Base-by-base conservation (phyloP, 768 basidiomycete species). In the Tylopilus rubrobrunneus region DNA sequence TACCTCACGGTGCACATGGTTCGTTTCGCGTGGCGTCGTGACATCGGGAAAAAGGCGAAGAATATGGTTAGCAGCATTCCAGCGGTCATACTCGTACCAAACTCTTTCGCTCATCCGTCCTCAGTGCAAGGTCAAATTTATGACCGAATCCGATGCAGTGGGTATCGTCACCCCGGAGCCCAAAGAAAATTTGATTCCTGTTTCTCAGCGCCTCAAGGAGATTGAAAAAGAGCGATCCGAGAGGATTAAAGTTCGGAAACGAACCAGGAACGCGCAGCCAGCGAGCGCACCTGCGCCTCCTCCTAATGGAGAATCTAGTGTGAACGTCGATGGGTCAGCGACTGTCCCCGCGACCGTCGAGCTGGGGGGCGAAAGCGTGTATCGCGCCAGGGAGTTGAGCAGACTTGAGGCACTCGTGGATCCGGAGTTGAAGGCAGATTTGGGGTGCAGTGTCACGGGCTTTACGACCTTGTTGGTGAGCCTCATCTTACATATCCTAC, bases 1-100 rank as follows among this genome's bases (percentile, higher is more conserved):
- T 95, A 90, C 63, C 79, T 97, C 21, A 85, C 87, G 6, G 83
- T 98, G 5, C 93, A 98, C 62, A 90, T 98, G 88, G 94, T 95
- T 12, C 89, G 97, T 45, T 99, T 98, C 69, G 87, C 86, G 51
- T 99, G 97, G 97, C 77, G 92, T 55, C 77, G 82, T 36, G 97
- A 98, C 60, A 94, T 97, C 55, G 72, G 72, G 48, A 92, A 87
- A 76, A 98, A 98, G 67, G 85, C 96, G 2, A 98, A 99, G 74
- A 96, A 98, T 67, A 93, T 99, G 96, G 89, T 89, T 56, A 42
- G 73, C 62, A 28, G 8, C 19, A 7, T 41, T 29, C 17, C 7
- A 23, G 43, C 17, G 7, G 34, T n/a, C n/a, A n/a, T n/a, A n/a
- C n/a, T 47, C 25, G 31, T 3, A 28, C 17, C 31, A 17, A 46